These are phyloP conservation scores for Platanus orientalis DNA, from an alignment of 164 flowering plant genomes.

Conservation along the genomic window DNA sequence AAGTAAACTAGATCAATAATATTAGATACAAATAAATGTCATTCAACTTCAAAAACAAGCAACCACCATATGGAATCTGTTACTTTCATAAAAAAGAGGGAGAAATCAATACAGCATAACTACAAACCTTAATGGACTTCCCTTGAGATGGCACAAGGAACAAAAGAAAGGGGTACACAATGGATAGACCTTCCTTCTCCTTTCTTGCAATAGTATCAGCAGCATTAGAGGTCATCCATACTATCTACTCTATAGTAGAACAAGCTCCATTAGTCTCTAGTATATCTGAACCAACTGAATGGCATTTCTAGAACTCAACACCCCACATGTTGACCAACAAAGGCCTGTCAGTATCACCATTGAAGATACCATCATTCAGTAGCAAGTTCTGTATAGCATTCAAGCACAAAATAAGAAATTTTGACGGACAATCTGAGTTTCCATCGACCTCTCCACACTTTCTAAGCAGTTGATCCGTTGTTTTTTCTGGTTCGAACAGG, in stretches of 20 bases:
- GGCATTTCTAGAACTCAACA: slow-evolving; percentile 68
- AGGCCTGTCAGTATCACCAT: slow-evolving; percentile 28
- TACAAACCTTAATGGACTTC: slow-evolving; percentile 61
- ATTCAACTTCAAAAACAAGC: neutral
- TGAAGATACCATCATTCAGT: slow-evolving; percentile 25
- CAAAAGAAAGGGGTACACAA: slow-evolving; percentile 60
- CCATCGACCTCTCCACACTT: slow-evolving; percentile 12
- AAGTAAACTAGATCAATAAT: neutral
- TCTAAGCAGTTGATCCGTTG: slow-evolving; percentile 5
- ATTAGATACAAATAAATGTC: neutral
- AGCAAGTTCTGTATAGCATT: slow-evolving; percentile 56
- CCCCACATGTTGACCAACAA: slow-evolving; percentile 69
- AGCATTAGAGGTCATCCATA: slow-evolving; percentile 75
- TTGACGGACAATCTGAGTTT: slow-evolving; percentile 46
- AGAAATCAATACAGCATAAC: neutral
- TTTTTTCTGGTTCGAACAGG: slow-evolving; percentile 8
- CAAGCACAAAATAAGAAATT: slow-evolving; percentile 70
- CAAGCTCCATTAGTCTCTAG: slow-evolving; percentile 54
- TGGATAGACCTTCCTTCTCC: slow-evolving; percentile 55
- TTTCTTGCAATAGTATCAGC: slow-evolving; percentile 61
- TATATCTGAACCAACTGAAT: slow-evolving; percentile 50
- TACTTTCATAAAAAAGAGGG: neutral
- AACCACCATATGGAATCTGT: neutral
- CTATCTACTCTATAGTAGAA: slow-evolving; percentile 59
- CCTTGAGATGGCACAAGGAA: slow-evolving; percentile 70